A percentile compares a stretch with the other conserved stretches of the same genome.
Conservation (phyloP, 129 eudicot genomes). For the Chrysanthemum seticuspe region DNA sequence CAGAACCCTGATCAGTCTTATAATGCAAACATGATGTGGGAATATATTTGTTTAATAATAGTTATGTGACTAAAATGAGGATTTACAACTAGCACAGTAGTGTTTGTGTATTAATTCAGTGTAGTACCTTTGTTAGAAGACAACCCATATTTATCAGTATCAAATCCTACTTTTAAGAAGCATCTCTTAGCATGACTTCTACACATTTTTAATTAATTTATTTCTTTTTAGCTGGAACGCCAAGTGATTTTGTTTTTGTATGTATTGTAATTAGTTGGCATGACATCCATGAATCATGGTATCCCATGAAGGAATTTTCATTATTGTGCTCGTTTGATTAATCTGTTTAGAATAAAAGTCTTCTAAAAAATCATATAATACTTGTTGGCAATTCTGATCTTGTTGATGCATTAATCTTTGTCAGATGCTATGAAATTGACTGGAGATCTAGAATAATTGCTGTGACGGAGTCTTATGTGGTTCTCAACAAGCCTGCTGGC, state of each 20-base stretch:
- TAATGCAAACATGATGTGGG: background rate
- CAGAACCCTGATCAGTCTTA: constrained; percentile 2
- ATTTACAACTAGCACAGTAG: constrained; percentile 9
- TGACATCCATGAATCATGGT: background rate
- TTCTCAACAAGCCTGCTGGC: constrained; percentile 96
- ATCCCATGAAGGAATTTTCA: constrained; percentile 13
- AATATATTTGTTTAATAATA: background rate
- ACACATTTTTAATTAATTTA: background rate
- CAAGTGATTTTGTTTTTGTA: constrained; percentile 7
- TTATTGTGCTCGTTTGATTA: background rate
- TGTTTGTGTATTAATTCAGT: background rate
- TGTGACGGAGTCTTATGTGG: constrained; percentile 74
- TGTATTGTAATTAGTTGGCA: background rate
- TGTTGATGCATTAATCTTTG: constrained; percentile 1
- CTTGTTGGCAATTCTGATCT: constrained; percentile 7
- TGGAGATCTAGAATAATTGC: constrained; percentile 92
- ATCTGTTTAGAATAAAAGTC: background rate
- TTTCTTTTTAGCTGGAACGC: background rate
- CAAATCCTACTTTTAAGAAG: constrained; percentile 1
- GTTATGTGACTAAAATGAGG: background rate
- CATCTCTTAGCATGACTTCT: constrained; percentile 7
- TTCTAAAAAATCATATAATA: background rate
- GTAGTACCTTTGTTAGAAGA: background rate
- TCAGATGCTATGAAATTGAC: constrained; percentile 93
- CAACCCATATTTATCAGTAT: background rate